Evolutionary conservation across 768 basidiomycete species (phyloP), one percentile per base, ranked within the genome.

Genomic region (Lactarius sp.): DNA sequence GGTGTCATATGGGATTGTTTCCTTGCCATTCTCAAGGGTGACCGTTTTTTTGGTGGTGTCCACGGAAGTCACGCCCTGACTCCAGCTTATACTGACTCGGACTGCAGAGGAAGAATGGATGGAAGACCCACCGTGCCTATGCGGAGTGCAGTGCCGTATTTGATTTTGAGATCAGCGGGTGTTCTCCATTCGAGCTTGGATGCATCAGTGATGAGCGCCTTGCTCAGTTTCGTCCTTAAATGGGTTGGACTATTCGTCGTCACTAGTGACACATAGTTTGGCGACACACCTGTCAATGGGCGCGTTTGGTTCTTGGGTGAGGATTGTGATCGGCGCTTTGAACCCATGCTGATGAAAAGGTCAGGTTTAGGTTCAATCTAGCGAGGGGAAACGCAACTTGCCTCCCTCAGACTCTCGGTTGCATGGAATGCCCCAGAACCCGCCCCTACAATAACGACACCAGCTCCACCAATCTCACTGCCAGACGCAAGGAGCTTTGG

Each of bases 401-500:
- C 90, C 83, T 92, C 88, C 66, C 92, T 78, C 70, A 96, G 75
- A 72, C 90, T 88, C 73, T 94, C 90, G 51, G 93, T 79, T 6
- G 85, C 81, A 61, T 89, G 82, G 71, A 90, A 85, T 10, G 86
- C 83, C 37, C 86, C 92, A 31, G 88, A 83, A 9, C 94, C 94
- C 41, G 94, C 94, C 44, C 94, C 94, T 20, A 94, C 80, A 59
- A 95, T 89, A 46, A 95, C 84, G 22, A 93, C 85, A 22, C 88
- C 88, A 51, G 81, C 80, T 20, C 83, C 83, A 34, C 75, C 73
- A n/a, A 75, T 75, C 54, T 81, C 80, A 18, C 73, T 74, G 3
- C 79, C 78, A 7, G 74, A 76, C 1, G 81, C 78, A 39, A 80
- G 77, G 6, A 87, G 75, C 51, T 76, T 84, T 8, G 89, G 83